phyloP scores from a whole-genome alignment of 1,139 yeast genomes.

The Geotrichum australiense region DNA sequence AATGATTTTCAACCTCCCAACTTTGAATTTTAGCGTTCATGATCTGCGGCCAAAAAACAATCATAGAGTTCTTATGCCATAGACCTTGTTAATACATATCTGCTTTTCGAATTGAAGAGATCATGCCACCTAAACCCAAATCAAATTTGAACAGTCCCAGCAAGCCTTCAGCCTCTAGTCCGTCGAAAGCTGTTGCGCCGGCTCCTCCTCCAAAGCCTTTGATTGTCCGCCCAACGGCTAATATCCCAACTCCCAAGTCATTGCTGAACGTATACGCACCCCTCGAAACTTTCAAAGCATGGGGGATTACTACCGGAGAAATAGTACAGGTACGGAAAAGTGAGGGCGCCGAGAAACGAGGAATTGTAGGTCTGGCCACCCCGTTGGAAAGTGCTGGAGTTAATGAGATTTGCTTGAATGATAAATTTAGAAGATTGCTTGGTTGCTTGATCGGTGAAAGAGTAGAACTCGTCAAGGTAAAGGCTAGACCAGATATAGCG shows the following conservation, averaged over 20 bases:
- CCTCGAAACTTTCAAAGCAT: constrained; percentile 9
- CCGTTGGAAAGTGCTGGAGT: constrained; percentile 9
- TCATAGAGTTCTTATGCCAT: no score
- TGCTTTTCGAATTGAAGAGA: no score
- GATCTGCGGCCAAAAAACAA: no score
- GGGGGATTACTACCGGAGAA: constrained; percentile 12
- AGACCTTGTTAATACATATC: no score
- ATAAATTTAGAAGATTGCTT: constrained; percentile 42
- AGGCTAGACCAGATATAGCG: constrained; percentile 49
- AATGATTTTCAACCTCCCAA: no score
- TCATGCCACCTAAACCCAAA: constrained; percentile 18
- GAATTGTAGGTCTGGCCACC: constrained; percentile 14
- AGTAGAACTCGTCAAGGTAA: constrained; percentile 42
- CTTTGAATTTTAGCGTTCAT: no score
- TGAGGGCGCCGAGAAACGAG: constrained; percentile 14
- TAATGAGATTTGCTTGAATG: constrained; percentile 2
- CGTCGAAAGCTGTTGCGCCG: constrained; percentile 3
- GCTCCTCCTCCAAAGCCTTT: constrained; percentile 16
- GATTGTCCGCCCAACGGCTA: constrained; percentile 23
- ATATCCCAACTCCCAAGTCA: constrained; percentile 25
- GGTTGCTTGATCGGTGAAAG: constrained; percentile 72
- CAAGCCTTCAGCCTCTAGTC: constrained; percentile 1
- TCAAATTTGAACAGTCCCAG: constrained; percentile 13
- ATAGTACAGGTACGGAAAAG: constrained; percentile 11
- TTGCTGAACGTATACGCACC: constrained; percentile 13